Base-by-base conservation (phyloP, 2,329 filamentous ascomycete species). In the Alternaria sp. region DNA sequence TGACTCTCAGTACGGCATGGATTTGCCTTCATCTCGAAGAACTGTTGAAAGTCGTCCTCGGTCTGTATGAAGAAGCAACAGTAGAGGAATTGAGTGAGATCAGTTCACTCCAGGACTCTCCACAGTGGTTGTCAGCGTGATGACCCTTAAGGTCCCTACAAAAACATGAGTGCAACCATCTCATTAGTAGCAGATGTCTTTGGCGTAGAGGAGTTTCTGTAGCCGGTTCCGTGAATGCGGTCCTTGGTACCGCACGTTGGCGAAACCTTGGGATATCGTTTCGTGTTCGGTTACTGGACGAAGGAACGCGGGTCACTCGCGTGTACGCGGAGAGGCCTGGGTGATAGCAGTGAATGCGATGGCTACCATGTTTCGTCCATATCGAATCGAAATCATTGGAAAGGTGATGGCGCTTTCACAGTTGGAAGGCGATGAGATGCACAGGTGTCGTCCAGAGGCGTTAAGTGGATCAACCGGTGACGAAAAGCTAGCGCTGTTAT, bases 381-480 rank as follows among this genome's bases (percentile, higher is more conserved):
- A n/a, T 24, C 4, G 11, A 24, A 11, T 14, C 22, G 8, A 36
- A 5, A 11, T 4, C 20, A 34, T 36, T 8, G 30, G 14, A 26
- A 9, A 38, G 32, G 46, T 24, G 46, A 38, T 22, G 22, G 34
- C 46, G 20, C 20, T n/a, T 24, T n/a, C 7, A 26, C 16, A 24
- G 20, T 24, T 20, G 32, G 3, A n/a, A 26, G 20, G 12, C 11
- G 30, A 48, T 24, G 30, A 36, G 7, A 48, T 36, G 42, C 14
- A 4, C 9, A 16, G 3, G 20, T 26, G 46, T 34, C 46, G 46
- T 48, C 18, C 30, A 49, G 20, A 34, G 34, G 30, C 18, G 20
- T 49, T 20, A 26, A 34, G 46, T 36, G 46, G 30, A 36, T 49
- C 46, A 16, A 38, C 46, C 46, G 30, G 46, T 49, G 46, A 49